Percentiles rank a stretch among this genome's conserved stretches.
phyloP scores from a whole-genome alignment of 805 yeast species.

The Groenewaldozyma salmanticensis region DNA sequence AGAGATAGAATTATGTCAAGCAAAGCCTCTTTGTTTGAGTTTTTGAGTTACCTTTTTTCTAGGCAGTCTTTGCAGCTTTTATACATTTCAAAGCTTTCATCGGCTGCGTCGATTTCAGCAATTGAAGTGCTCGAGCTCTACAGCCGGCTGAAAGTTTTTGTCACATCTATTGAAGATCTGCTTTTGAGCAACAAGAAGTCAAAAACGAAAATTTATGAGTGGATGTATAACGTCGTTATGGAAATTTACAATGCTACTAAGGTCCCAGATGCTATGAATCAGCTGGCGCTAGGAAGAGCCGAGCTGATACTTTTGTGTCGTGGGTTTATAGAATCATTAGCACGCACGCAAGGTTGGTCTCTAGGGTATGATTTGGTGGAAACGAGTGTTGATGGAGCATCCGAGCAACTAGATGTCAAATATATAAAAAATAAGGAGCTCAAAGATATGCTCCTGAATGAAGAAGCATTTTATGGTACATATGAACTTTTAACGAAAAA shows the following conservation, averaged over 20 bases:
- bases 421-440: constrained; percentile 17
- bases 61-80: constrained; percentile 28
- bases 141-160: constrained; percentile 27
- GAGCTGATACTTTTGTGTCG: constrained; percentile 33
- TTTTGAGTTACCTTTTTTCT: constrained; percentile 28
- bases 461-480: constrained; percentile 29
- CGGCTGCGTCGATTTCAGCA: constrained; percentile 17
- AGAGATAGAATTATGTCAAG: constrained; percentile 27
- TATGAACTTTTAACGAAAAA: constrained; percentile 48
- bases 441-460: constrained; percentile 22
- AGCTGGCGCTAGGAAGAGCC: constrained; percentile 32
- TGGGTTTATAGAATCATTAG: constrained; percentile 28
- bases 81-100: constrained; percentile 20
- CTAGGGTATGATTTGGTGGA: constrained; percentile 25
- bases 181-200: constrained; percentile 18
- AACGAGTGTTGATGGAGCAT: constrained; percentile 12
- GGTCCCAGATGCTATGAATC: constrained; percentile 21
- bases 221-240: constrained; percentile 33
- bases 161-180: constrained; percentile 30
- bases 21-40: constrained; percentile 30
- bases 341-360: constrained; percentile 19
- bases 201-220: constrained; percentile 20
- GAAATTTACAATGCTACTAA: constrained; percentile 29
- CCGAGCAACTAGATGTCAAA: constrained; percentile 9
- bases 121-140: constrained; percentile 22